phyloP scores from a whole-genome alignment of 2,329 filamentous ascomycete species.

The Dactylella cylindrospora region DNA sequence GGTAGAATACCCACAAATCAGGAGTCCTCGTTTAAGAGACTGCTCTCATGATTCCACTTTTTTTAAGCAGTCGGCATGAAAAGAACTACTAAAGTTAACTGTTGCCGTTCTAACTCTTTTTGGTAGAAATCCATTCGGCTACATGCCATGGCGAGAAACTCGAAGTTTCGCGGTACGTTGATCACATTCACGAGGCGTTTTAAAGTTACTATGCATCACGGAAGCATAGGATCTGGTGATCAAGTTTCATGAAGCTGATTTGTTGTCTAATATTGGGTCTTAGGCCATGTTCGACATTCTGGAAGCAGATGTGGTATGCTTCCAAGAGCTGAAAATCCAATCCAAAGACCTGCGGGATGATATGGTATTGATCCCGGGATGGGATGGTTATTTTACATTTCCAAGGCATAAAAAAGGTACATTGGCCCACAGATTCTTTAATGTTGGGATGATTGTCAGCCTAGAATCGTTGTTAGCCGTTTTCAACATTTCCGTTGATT shows the following conservation, averaged over 20 bases:
- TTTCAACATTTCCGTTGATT: too few relatives aligned
- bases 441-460: too few relatives aligned
- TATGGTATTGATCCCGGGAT: conserved; percentile 91
- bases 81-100: neutral
- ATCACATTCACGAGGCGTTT: too few relatives aligned
- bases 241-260: neutral
- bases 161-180: conserved; percentile 65
- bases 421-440: too few relatives aligned
- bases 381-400: conserved; percentile 94
- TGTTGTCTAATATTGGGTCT: conserved; percentile 1
- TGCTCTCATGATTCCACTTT: conserved; percentile 36
- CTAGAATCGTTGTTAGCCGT: too few relatives aligned
- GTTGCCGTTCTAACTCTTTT: too few relatives aligned
- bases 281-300: conserved; percentile 92
- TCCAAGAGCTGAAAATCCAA: conserved; percentile 97
- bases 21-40: too few relatives aligned
- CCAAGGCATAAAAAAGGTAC: conserved; percentile 89
- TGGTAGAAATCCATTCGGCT: conserved; percentile 76
- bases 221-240: neutral
- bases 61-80: conserved; percentile 1
- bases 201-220: too few relatives aligned
- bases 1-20: conserved; percentile 55
- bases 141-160: conserved; percentile 76
- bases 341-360: conserved; percentile 88
- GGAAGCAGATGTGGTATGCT: conserved; percentile 86